Evolutionary conservation across 2,329 filamentous ascomycete genomes (phyloP).

Genomic region (Stemphylium lycopersici): DNA sequence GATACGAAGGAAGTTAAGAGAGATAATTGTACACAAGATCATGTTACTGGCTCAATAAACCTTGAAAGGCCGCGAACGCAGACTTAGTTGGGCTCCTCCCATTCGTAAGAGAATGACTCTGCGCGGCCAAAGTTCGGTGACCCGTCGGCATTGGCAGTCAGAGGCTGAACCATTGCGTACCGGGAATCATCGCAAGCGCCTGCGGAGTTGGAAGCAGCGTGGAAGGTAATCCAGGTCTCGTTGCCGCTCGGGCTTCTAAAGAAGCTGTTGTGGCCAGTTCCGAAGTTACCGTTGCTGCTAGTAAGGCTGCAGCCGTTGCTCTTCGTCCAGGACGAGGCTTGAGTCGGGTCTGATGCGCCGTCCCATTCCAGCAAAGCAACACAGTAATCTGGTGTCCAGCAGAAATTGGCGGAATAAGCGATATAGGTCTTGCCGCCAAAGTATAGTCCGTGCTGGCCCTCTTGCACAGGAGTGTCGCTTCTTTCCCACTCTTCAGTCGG

Average conservation of each 20-base stretch:
- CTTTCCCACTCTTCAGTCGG: slow-evolving; percentile 61
- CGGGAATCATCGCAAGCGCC: slow-evolving; percentile 61
- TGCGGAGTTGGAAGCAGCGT: slow-evolving; percentile 57
- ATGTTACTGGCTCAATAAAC: no score
- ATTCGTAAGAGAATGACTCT: not conserved
- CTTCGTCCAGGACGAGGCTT: slow-evolving; percentile 58
- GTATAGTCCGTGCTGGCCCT: slow-evolving; percentile 62
- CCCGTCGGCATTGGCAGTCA: slow-evolving; percentile 59
- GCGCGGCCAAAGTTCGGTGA: slow-evolving; percentile 58
- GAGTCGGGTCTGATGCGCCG: slow-evolving; percentile 55
- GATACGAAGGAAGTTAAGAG: no score
- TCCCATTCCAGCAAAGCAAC: slow-evolving; percentile 62
- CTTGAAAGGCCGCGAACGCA: no score
- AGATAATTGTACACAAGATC: no score
- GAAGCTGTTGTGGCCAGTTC: slow-evolving; percentile 65
- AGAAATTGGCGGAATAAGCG: slow-evolving; percentile 62
- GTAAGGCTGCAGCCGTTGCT: slow-evolving; percentile 57
- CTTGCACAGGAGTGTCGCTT: slow-evolving; percentile 59
- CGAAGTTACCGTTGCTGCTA: slow-evolving; percentile 63
- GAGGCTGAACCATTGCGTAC: slow-evolving; percentile 54
- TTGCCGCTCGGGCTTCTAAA: slow-evolving; percentile 60
- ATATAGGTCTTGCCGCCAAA: slow-evolving; percentile 35
- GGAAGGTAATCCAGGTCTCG: slow-evolving; percentile 63
- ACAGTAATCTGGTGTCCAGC: slow-evolving; percentile 62
- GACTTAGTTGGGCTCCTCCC: not conserved